phyloP scores from a whole-genome alignment of 139 green algal species.

The Edaphochlamys debaryana region DNA sequence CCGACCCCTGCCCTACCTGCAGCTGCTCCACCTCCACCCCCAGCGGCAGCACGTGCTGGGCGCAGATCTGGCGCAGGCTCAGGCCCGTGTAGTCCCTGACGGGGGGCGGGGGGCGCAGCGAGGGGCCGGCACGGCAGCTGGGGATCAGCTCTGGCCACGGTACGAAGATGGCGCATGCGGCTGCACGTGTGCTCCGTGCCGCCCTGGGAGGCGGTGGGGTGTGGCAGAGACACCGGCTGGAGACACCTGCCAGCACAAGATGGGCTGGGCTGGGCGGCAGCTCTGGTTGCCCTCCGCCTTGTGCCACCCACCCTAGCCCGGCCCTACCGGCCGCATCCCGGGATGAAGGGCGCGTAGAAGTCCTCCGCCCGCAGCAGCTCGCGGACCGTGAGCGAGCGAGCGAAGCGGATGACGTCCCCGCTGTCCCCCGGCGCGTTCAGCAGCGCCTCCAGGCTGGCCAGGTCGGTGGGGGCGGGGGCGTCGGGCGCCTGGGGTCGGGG shows the following conservation, averaged over 20 bases:
- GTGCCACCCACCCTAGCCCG: too few relatives aligned
- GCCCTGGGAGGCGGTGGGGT: too few relatives aligned
- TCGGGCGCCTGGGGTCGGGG: not conserved
- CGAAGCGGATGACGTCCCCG: constrained; percentile 34
- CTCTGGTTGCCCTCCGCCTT: too few relatives aligned
- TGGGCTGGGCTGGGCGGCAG: too few relatives aligned
- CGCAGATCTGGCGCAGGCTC: constrained; percentile 21
- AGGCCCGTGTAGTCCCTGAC: constrained; percentile 23
- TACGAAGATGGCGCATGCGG: too few relatives aligned
- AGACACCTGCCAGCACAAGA: too few relatives aligned
- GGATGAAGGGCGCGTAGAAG: constrained; percentile 43
- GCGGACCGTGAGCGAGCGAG: constrained; percentile 1
- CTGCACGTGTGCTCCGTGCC: too few relatives aligned
- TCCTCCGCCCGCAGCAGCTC: constrained; percentile 31
- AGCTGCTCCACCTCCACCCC: constrained; percentile 45
- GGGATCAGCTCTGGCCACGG: too few relatives aligned
- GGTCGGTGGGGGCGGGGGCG: not conserved
- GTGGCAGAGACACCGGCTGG: too few relatives aligned
- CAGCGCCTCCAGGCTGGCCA: constrained; percentile 14
- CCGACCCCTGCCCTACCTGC: constrained; percentile 35
- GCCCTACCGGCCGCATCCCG: constrained; percentile 28
- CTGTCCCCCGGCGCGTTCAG: not conserved
- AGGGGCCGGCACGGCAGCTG: not conserved
- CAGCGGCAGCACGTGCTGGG: constrained; percentile 32
- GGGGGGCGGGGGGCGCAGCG: not conserved